Evolutionary conservation across 2,329 filamentous ascomycete species (phyloP).

Genomic region (Colletotrichum spinosum): DNA sequence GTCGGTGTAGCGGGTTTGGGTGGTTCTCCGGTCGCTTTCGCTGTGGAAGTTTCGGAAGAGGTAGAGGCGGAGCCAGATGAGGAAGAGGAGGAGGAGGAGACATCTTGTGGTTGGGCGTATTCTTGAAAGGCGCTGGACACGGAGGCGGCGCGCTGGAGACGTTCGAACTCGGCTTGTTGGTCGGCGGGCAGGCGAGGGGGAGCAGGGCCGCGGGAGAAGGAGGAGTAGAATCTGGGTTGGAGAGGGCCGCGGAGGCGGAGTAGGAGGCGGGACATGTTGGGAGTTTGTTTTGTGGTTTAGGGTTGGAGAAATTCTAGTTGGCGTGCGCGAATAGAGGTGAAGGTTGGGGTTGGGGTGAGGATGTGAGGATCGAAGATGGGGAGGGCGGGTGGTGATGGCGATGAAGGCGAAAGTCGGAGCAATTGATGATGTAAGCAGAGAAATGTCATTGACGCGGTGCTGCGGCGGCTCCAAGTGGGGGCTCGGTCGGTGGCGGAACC

Average conservation of each 20-base stretch:
- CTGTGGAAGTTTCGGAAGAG: constrained; percentile 40
- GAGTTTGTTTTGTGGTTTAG: background rate
- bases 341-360: no score
- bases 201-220: constrained; percentile 69
- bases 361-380: no score
- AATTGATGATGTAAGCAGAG: no score
- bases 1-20: constrained; percentile 19
- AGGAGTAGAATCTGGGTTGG: constrained; percentile 44
- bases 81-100: constrained; percentile 40
- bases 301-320: no score
- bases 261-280: constrained; percentile 42
- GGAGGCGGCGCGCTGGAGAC: constrained; percentile 76
- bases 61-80: constrained; percentile 40
- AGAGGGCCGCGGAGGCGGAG: constrained; percentile 28
- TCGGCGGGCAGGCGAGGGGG: constrained; percentile 89
- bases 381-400: no score
- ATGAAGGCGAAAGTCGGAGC: no score
- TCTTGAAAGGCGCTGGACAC: constrained; percentile 56
- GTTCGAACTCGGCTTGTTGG: constrained; percentile 91
- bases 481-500: no score
- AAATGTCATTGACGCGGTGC: no score
- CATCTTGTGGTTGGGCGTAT: constrained; percentile 35
- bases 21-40: constrained; percentile 38
- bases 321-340: no score
- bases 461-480: no score